A percentile compares a stretch with the other conserved stretches of the same genome.
These are phyloP conservation scores for Vigna radiata DNA, from an alignment of 306 rosid genomes.

Conservation along the genomic window DNA sequence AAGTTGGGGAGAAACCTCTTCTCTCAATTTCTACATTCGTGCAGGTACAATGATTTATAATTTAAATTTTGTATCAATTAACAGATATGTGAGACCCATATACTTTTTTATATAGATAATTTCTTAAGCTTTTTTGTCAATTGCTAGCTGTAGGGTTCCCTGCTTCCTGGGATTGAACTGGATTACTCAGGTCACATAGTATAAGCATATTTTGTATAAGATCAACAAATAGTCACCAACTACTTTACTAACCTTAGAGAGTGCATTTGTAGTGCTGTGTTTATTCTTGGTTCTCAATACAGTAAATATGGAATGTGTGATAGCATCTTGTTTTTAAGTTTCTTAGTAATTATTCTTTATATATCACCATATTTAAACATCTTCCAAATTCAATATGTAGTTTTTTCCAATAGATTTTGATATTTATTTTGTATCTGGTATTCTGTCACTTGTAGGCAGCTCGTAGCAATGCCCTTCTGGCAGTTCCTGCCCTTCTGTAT, in stretches of 20 bases:
- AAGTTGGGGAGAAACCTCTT: conserved; percentile 98
- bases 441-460: conserved; percentile 78
- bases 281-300: neutral
- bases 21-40: conserved; percentile 82
- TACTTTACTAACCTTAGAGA: neutral
- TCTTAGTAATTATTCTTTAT: neutral
- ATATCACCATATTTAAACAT: conserved; percentile 15
- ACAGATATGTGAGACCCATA: conserved; percentile 16
- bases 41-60: conserved; percentile 67
- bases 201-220: conserved; percentile 17
- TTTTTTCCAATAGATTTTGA: conserved; percentile 28
- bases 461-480: conserved; percentile 94
- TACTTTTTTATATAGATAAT: conserved; percentile 31
- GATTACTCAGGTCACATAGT: conserved; percentile 10
- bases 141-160: conserved; percentile 5
- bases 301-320: conserved; percentile 1
- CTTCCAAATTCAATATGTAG: conserved; percentile 16
- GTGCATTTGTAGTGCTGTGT: neutral
- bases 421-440: conserved; percentile 40
- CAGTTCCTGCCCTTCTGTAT: conserved; percentile 94
- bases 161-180: conserved; percentile 38
- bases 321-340: conserved; percentile 15
- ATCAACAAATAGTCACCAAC: conserved; percentile 9
- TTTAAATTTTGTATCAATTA: conserved; percentile 28
- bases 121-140: conserved; percentile 19